Conservation (phyloP, 164 flowering plant species). For the Vitis amurensis region DNA sequence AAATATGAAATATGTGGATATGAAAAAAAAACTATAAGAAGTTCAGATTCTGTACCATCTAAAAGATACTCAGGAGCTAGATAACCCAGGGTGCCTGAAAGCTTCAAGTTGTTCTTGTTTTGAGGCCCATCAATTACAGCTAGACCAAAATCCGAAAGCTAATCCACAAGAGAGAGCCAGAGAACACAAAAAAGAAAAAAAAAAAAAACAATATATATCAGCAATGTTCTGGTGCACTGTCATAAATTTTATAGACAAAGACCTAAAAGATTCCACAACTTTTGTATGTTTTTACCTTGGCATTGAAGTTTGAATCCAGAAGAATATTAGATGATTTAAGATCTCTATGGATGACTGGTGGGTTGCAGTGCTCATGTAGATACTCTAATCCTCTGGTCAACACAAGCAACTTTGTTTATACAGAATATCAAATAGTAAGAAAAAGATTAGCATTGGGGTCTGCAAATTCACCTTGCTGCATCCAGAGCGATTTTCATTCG, state of each 20-base stretch:
- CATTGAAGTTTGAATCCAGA: slow-evolving; percentile 84
- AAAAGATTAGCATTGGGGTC: background rate
- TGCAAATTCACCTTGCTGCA: slow-evolving; percentile 67
- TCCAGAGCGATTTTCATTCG: slow-evolving; percentile 96
- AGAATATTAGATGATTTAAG: slow-evolving; percentile 95
- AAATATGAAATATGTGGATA: no score
- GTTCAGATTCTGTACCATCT: slow-evolving; percentile 62
- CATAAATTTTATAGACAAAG: background rate
- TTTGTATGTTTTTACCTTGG: slow-evolving; percentile 57
- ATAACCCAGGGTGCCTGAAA: slow-evolving; percentile 91
- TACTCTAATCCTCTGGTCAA: slow-evolving; percentile 87
- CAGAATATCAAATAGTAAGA: background rate
- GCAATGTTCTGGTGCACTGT: background rate
- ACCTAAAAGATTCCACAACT: background rate
- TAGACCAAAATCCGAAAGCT: slow-evolving; percentile 96
- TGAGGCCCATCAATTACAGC: slow-evolving; percentile 66
- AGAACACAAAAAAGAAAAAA: background rate
- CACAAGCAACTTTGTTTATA: slow-evolving; percentile 10
- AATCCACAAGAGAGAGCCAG: slow-evolving; percentile 14
- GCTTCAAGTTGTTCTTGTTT: slow-evolving; percentile 64
- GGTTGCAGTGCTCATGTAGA: slow-evolving; percentile 87
- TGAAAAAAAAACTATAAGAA: background rate
- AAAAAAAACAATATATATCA: background rate
- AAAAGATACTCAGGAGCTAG: slow-evolving; percentile 94
- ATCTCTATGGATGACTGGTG: slow-evolving; percentile 96